phyloP scores from a whole-genome alignment of 352 stramenopile species.

The Pythium grandisporangium region DNA sequence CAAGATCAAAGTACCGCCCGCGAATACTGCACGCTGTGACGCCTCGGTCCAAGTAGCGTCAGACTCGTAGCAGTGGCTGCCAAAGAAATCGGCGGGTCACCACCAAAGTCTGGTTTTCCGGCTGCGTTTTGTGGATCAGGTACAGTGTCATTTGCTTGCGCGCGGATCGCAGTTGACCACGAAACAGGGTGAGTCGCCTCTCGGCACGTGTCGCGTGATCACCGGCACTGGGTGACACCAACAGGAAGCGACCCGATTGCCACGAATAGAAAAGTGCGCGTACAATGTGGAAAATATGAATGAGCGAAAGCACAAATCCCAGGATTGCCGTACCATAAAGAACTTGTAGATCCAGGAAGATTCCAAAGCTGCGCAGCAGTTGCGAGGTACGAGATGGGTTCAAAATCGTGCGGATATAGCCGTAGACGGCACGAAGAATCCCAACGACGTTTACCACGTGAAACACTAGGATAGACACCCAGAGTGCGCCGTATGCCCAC shows the following conservation, averaged over 20 bases:
- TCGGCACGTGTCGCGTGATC: too few relatives aligned
- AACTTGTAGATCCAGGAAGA: background rate
- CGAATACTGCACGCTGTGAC: background rate
- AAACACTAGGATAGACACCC: background rate
- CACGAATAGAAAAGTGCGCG: background rate
- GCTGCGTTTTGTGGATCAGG: too few relatives aligned
- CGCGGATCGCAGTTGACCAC: background rate
- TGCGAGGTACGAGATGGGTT: background rate
- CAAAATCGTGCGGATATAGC: background rate
- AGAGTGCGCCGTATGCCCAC: too few relatives aligned
- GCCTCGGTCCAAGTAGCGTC: background rate
- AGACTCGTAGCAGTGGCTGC: too few relatives aligned
- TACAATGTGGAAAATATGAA: background rate
- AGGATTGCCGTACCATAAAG: background rate
- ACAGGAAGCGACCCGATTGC: background rate
- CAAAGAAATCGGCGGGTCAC: too few relatives aligned
- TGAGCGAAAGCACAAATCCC: background rate
- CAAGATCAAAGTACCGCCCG: constrained; percentile 1
- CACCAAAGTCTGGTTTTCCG: too few relatives aligned
- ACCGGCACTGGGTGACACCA: too few relatives aligned
- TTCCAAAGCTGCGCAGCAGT: background rate
- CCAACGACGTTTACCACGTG: background rate
- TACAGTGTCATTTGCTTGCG: too few relatives aligned
- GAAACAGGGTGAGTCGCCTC: too few relatives aligned
- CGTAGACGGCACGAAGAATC: background rate